These are phyloP conservation scores for Gautieria morchelliformis DNA, from an alignment of 768 basidiomycete species.

Conservation along the genomic window DNA sequence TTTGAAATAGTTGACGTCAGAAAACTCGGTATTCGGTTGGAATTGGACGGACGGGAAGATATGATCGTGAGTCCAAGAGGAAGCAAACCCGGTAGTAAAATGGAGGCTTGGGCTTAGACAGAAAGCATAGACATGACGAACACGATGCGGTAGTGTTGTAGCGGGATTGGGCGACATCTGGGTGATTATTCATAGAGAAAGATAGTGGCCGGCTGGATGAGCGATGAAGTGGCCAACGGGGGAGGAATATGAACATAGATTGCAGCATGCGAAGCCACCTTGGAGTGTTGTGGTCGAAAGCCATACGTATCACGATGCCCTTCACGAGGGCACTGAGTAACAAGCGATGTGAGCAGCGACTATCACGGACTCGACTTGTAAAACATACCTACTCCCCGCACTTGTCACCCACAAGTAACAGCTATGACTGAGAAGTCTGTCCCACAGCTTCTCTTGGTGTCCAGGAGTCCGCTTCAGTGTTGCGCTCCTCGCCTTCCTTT, in stretches of 20 bases:
- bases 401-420: not conserved
- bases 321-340: not conserved
- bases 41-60: not conserved
- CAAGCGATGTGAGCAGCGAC: not conserved
- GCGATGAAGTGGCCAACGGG: not conserved
- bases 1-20: not conserved
- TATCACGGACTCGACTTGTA: not conserved
- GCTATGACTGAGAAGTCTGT: not conserved
- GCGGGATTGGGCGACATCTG: not conserved
- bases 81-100: not conserved
- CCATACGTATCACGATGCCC: not conserved
- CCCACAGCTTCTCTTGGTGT: not conserved
- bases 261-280: not conserved
- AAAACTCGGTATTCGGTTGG: not conserved
- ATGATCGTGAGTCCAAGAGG: not conserved
- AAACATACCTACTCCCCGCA: not conserved
- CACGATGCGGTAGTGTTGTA: not conserved
- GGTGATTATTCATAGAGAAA: not conserved
- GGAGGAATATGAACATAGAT: not conserved
- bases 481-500: constrained; percentile 27
- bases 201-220: not conserved
- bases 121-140: not conserved
- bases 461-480: not conserved
- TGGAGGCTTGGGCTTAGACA: not conserved
- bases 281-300: not conserved